phyloP scores from a whole-genome alignment of 1,139 yeast genomes.

The Torulaspora globosa region DNA sequence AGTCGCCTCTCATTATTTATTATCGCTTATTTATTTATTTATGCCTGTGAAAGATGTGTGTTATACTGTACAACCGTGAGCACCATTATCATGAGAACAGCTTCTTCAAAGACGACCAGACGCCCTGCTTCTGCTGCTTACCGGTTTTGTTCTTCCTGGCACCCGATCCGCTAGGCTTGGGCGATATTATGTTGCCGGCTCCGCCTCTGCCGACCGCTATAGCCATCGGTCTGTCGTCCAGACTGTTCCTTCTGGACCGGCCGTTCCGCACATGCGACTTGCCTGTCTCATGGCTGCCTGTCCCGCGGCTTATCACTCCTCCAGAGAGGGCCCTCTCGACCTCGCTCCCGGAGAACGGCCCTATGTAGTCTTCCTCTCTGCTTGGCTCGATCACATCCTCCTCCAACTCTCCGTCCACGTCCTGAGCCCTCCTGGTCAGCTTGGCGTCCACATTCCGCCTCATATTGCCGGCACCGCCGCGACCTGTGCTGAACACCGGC shows the following conservation, averaged over 20 bases:
- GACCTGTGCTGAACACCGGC: slow-evolving; percentile 64
- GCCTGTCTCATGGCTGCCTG: slow-evolving; percentile 7
- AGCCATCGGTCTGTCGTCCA: slow-evolving; percentile 35
- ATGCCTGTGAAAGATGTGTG: slow-evolving; percentile 5
- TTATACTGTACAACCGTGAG: not conserved
- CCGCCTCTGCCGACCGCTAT: slow-evolving; percentile 40
- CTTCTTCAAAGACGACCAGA: slow-evolving; percentile 12
- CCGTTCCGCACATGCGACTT: slow-evolving; percentile 1
- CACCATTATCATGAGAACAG: slow-evolving; percentile 9
- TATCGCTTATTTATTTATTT: slow-evolving; percentile 9
- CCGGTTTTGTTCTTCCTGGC: slow-evolving; percentile 9
- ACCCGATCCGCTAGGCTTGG: slow-evolving; percentile 30
- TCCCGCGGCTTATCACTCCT: slow-evolving; percentile 17
- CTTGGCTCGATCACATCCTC: slow-evolving; percentile 14
- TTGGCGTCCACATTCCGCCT: slow-evolving; percentile 58
- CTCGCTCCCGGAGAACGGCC: slow-evolving; percentile 29
- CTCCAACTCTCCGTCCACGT: slow-evolving; percentile 49
- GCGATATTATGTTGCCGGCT: slow-evolving; percentile 42
- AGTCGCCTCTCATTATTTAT: slow-evolving; percentile 10
- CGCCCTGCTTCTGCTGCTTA: slow-evolving; percentile 7
- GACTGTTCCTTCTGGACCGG: slow-evolving; percentile 12
- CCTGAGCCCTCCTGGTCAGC: slow-evolving; percentile 62
- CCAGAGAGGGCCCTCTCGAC: slow-evolving; percentile 6
- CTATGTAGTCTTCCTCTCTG: slow-evolving; percentile 13
- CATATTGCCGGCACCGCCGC: slow-evolving; percentile 84